Conservation (phyloP, 768 basidiomycete species). For the Plicaturopsis crispa region DNA sequence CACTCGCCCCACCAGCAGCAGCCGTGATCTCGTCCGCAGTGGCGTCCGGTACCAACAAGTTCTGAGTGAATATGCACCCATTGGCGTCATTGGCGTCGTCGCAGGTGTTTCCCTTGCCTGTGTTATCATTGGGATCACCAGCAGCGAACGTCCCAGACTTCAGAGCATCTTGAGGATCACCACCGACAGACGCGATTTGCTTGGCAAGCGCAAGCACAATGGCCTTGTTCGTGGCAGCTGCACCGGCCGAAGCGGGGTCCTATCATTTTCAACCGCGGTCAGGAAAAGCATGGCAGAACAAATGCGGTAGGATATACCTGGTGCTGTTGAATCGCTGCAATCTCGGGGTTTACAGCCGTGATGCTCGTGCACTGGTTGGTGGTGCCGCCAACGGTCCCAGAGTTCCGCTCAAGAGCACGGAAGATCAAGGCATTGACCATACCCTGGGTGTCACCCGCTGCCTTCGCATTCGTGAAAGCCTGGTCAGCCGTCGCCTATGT, state of each 20-base stretch:
- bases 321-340: conserved; percentile 57
- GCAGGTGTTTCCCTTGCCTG: conserved; percentile 48
- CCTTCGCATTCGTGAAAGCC: conserved; percentile 70
- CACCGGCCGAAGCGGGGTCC: conserved; percentile 55
- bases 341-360: conserved; percentile 54
- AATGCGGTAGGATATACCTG: conserved; percentile 24
- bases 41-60: conserved; percentile 48
- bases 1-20: conserved; percentile 30
- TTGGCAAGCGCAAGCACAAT: conserved; percentile 55
- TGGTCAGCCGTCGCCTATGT: conserved; percentile 59
- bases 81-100: conserved; percentile 41
- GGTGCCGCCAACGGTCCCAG: conserved; percentile 40
- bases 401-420: conserved; percentile 62
- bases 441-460: conserved; percentile 46
- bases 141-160: conserved; percentile 58
- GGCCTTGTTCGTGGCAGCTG: conserved; percentile 55
- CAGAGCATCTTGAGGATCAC: conserved; percentile 48
- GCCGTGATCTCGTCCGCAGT: conserved; percentile 50
- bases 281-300: background rate
- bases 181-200: conserved; percentile 59
- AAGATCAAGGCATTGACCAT: conserved; percentile 53
- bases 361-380: conserved; percentile 44
- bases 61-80: conserved; percentile 61
- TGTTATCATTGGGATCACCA: conserved; percentile 42
- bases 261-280: conserved; percentile 12